Percentiles rank a stretch among this genome's conserved stretches.
Conservation (phyloP, 306 rosid genomes). For the Inga laurina region DNA sequence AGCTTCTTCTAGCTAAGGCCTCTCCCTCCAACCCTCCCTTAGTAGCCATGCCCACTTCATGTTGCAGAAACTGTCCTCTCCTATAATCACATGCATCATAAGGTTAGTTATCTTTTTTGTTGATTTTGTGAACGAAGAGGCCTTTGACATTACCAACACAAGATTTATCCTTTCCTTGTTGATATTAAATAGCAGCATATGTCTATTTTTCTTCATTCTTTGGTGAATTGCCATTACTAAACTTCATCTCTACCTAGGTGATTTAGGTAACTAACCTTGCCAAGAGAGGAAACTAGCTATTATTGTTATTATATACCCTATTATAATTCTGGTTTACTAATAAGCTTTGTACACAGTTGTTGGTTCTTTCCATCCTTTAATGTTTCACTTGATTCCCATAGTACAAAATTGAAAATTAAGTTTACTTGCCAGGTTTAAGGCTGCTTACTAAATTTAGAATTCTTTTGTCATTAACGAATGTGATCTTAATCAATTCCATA, state of each 20-base stretch:
- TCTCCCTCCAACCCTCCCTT: no score
- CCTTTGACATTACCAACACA: constrained; percentile 12
- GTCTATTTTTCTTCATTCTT: constrained; percentile 60
- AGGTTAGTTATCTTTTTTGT: no score
- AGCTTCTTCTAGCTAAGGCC: no score
- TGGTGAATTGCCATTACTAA: constrained; percentile 82
- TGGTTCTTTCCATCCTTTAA: constrained; percentile 49
- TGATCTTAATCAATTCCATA: no score
- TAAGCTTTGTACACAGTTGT: constrained; percentile 35
- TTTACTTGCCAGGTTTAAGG: constrained; percentile 10
- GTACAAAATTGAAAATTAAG: constrained; percentile 8
- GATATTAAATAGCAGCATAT: constrained; percentile 26
- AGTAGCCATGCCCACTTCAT: no score
- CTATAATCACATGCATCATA: no score
- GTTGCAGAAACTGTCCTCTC: no score
- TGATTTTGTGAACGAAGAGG: constrained; percentile 15
- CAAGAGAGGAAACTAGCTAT: not conserved
- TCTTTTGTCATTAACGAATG: no score
- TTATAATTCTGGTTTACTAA: not conserved
- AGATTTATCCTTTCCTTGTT: constrained; percentile 63
- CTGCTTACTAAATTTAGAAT: no score
- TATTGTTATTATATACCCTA: constrained; percentile 27
- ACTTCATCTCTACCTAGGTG: not conserved
- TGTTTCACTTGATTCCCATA: not conserved
- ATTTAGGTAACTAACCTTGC: constrained; percentile 17